phyloP scores from a whole-genome alignment of 2,329 filamentous ascomycete genomes.

The Coniochaeta sp. region DNA sequence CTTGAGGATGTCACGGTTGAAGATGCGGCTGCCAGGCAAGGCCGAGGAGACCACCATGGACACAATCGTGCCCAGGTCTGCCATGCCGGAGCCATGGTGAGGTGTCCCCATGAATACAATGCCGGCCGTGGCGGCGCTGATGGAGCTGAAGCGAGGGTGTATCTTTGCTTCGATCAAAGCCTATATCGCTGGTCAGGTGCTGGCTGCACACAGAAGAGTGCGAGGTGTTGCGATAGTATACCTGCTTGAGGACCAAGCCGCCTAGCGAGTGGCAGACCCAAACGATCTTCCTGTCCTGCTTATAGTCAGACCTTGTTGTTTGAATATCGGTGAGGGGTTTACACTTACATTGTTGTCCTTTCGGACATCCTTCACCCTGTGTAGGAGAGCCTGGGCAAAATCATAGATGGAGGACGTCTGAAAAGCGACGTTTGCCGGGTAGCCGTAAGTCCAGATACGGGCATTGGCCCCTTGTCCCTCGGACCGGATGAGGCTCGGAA shows the following conservation, averaged over 20 bases:
- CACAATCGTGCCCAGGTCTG: background rate
- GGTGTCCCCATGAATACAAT: conserved; percentile 2
- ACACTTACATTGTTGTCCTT: conserved; percentile 2
- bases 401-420: conserved; percentile 2
- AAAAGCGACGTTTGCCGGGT: conserved; percentile 2
- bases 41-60: conserved; percentile 1
- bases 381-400: background rate
- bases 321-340: background rate
- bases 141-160: conserved; percentile 2
- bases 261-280: conserved; percentile 3
- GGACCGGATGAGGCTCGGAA: background rate
- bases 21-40: conserved; percentile 1
- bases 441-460: conserved; percentile 3
- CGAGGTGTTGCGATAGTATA: background rate
- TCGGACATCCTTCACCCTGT: conserved; percentile 1
- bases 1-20: conserved; percentile 3
- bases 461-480: conserved; percentile 1
- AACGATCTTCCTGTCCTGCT: conserved; percentile 1
- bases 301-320: background rate
- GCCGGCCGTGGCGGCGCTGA: background rate
- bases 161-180: conserved; percentile 4
- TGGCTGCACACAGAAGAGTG: background rate
- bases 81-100: conserved; percentile 1
- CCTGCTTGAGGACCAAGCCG: conserved; percentile 2
- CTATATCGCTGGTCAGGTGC: background rate